Percentiles rank a stretch among this genome's conserved stretches.
Conservation (phyloP, 2,329 filamentous ascomycete genomes). For the Calonectria pauciramosa region DNA sequence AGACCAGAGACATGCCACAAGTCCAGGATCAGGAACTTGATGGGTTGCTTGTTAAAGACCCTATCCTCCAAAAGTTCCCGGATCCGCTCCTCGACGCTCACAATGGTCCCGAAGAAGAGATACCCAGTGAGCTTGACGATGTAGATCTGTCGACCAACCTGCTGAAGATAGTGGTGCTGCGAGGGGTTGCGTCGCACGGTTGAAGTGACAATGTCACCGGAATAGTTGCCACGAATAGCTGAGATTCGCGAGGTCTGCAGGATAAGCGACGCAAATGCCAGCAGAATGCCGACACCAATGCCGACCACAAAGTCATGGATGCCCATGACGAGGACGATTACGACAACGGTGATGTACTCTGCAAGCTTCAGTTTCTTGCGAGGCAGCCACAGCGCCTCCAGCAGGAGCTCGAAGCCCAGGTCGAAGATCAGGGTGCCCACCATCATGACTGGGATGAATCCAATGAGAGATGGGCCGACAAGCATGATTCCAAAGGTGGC, state of each 20-base stretch:
- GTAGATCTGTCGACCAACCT: slow-evolving; percentile 89
- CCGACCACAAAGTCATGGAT: slow-evolving; percentile 96
- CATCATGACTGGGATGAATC: slow-evolving; percentile 96
- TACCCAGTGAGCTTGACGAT: slow-evolving; percentile 94
- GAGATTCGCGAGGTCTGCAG: slow-evolving; percentile 92
- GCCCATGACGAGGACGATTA: slow-evolving; percentile 96
- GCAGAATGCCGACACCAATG: slow-evolving; percentile 89
- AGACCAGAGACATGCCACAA: slow-evolving; percentile 90
- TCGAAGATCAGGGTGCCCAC: slow-evolving; percentile 96
- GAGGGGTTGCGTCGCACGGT: slow-evolving; percentile 92
- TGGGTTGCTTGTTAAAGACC: slow-evolving; percentile 81
- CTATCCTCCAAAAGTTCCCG: slow-evolving; percentile 86
- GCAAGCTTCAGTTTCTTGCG: slow-evolving; percentile 88
- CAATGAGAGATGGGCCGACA: slow-evolving; percentile 88
- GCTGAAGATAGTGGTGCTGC: slow-evolving; percentile 87
- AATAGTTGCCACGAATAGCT: slow-evolving; percentile 90
- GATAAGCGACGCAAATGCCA: slow-evolving; percentile 92
- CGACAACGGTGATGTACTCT: slow-evolving; percentile 91
- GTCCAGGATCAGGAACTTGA: slow-evolving; percentile 91
- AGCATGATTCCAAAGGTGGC: slow-evolving; percentile 87
- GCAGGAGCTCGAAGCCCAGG: slow-evolving; percentile 90
- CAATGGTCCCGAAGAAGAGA: slow-evolving; percentile 98
- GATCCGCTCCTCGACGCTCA: slow-evolving; percentile 92
- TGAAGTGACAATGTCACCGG: slow-evolving; percentile 88
- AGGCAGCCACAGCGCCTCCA: slow-evolving; percentile 90